phyloP scores from a whole-genome alignment of 441 rosid species.

The Brassica hybrid region DNA sequence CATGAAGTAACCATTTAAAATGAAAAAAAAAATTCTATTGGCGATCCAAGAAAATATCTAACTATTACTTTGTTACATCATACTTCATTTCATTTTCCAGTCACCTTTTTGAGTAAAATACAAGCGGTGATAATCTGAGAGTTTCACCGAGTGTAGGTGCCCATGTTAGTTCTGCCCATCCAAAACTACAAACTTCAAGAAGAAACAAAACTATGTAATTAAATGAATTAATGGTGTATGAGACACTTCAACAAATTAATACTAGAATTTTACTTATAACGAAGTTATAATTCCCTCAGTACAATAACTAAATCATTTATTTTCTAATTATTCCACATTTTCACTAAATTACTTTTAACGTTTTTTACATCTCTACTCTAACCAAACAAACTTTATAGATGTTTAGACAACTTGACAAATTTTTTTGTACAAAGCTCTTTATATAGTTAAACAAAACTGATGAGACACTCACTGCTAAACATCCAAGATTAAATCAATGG shows the following conservation, averaged over 20 bases:
- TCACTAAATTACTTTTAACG: background rate
- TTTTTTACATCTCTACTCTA: background rate
- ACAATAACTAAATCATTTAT: too few species aligned
- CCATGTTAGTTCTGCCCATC: conserved; percentile 13
- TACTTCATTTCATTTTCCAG: background rate
- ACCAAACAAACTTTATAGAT: background rate
- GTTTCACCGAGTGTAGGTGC: background rate
- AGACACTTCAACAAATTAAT: too few species aligned
- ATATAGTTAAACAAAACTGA: background rate
- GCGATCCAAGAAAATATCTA: background rate
- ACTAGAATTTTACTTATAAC: too few species aligned
- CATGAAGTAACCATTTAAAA: conserved; percentile 12
- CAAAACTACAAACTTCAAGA: background rate
- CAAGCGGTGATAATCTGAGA: background rate
- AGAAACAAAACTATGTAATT: background rate
- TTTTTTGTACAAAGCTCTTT: too few species aligned
- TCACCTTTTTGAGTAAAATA: background rate
- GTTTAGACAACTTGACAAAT: background rate
- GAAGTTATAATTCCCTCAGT: too few species aligned
- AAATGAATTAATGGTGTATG: conserved; percentile 1
- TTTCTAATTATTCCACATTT: background rate
- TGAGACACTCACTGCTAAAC: background rate
- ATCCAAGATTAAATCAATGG: too few species aligned
- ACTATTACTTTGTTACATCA: background rate
- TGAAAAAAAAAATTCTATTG: background rate